Conservation (phyloP, 1,139 yeast species). For the Kodamaea alishanica region DNA sequence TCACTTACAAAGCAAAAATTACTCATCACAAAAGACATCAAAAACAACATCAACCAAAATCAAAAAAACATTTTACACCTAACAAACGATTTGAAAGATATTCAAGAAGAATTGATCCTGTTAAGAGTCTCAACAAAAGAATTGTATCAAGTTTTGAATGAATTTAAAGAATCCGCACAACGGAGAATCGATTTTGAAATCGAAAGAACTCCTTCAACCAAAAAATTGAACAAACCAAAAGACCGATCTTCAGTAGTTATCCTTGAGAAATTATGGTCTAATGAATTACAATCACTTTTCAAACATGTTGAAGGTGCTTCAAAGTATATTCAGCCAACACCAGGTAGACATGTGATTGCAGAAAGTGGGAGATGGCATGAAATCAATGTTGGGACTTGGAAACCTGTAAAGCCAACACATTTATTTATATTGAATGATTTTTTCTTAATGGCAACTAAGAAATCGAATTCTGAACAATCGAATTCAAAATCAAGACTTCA, state of each 20-base stretch:
- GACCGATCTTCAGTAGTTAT: slow-evolving; percentile 71
- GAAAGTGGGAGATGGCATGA: slow-evolving; percentile 89
- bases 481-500: slow-evolving; percentile 38
- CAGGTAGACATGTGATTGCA: slow-evolving; percentile 78
- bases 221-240: slow-evolving; percentile 22
- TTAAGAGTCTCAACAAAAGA: slow-evolving; percentile 61
- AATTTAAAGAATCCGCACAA: slow-evolving; percentile 69
- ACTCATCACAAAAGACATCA: slow-evolving; percentile 60
- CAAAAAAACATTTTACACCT: slow-evolving; percentile 70
- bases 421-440: slow-evolving; percentile 76
- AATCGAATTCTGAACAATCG: slow-evolving; percentile 22
- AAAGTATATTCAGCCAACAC: slow-evolving; percentile 67
- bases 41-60: slow-evolving; percentile 62
- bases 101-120: slow-evolving; percentile 61
- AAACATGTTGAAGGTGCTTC: slow-evolving; percentile 90
- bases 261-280: slow-evolving; percentile 78
- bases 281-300: slow-evolving; percentile 66
- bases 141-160: slow-evolving; percentile 58
- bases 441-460: slow-evolving; percentile 67
- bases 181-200: slow-evolving; percentile 47
- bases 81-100: slow-evolving; percentile 58
- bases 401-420: slow-evolving; percentile 73
- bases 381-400: slow-evolving; percentile 82
- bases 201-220: slow-evolving; percentile 13
- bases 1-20: slow-evolving; percentile 51